These are phyloP conservation scores for Pugionium cornutum DNA, from an alignment of 345 rosid genomes.

Conservation along the genomic window DNA sequence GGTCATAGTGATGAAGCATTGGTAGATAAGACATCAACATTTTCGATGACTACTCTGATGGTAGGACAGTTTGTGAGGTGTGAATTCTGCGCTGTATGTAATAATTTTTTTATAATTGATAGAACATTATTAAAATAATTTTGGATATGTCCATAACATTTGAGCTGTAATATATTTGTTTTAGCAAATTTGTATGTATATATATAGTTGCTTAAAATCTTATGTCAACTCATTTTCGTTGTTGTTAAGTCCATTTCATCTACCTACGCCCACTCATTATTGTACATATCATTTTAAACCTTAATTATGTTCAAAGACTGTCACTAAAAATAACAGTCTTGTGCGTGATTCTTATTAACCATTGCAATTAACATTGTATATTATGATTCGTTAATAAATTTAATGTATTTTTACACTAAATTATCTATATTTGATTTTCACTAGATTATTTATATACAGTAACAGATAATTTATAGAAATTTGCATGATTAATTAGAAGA, in stretches of 20 bases:
- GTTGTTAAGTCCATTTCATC: slow-evolving; percentile 35
- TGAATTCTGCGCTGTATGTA: background rate
- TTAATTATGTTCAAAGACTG: background rate
- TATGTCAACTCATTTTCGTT: slow-evolving; percentile 15
- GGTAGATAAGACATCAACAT: slow-evolving; percentile 12
- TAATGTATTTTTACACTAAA: no score
- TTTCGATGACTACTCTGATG: slow-evolving; percentile 6
- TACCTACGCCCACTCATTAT: slow-evolving; percentile 14
- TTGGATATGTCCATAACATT: slow-evolving; percentile 15
- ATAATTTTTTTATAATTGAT: background rate
- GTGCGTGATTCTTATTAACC: no score
- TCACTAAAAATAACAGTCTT: background rate
- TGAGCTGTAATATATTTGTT: slow-evolving; percentile 10
- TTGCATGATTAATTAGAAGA: no score
- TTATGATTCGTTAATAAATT: no score
- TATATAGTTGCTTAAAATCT: slow-evolving; percentile 13
- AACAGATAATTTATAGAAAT: no score
- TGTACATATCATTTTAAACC: background rate
- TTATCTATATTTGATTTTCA: no score
- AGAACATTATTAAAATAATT: background rate
- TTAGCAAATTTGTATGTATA: background rate
- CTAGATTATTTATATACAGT: no score
- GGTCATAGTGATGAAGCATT: slow-evolving; percentile 13
- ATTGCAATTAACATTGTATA: no score
- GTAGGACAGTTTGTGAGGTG: slow-evolving; percentile 20